phyloP scores from a whole-genome alignment of 345 rosid species.

The Lepidium africanum region DNA sequence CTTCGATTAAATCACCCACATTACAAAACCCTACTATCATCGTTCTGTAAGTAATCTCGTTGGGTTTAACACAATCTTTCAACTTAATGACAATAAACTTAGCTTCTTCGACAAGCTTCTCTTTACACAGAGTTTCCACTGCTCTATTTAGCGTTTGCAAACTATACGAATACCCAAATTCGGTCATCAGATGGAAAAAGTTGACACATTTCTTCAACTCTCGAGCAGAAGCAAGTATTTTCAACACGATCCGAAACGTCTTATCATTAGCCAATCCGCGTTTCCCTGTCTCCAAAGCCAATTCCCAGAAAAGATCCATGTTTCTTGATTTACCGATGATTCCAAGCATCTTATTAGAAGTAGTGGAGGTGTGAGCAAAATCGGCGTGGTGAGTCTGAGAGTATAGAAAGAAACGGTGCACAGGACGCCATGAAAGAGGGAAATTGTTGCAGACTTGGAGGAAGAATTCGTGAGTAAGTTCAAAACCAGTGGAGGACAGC shows the following conservation, averaged over 20 bases:
- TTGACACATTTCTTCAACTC: constrained; percentile 65
- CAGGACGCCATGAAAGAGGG: constrained; percentile 80
- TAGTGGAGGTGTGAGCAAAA: constrained; percentile 42
- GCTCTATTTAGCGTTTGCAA: constrained; percentile 45
- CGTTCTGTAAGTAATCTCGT: constrained; percentile 52
- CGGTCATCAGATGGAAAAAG: constrained; percentile 64
- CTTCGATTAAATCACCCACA: constrained; percentile 62
- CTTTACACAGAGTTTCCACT: constrained; percentile 46
- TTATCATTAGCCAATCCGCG: constrained; percentile 51
- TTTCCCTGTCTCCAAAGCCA: constrained; percentile 40
- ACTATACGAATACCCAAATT: constrained; percentile 41
- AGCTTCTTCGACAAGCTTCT: constrained; percentile 63
- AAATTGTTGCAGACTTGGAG: constrained; percentile 84
- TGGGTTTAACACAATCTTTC: constrained; percentile 42
- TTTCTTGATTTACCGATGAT: constrained; percentile 58
- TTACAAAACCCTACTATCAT: constrained; percentile 62
- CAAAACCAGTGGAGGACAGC: constrained; percentile 38
- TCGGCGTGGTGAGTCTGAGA: constrained; percentile 30
- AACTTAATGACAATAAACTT: constrained; percentile 49
- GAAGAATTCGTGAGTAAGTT: constrained; percentile 62
- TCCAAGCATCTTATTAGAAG: constrained; percentile 64
- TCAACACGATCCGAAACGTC: constrained; percentile 58
- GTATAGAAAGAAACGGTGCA: constrained; percentile 64
- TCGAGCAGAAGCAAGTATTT: constrained; percentile 51
- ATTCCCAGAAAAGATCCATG: constrained; percentile 67